Evolutionary conservation across 768 basidiomycete species (phyloP), one percentile per base, ranked within the genome.

Genomic region (Scleroderma bovista): DNA sequence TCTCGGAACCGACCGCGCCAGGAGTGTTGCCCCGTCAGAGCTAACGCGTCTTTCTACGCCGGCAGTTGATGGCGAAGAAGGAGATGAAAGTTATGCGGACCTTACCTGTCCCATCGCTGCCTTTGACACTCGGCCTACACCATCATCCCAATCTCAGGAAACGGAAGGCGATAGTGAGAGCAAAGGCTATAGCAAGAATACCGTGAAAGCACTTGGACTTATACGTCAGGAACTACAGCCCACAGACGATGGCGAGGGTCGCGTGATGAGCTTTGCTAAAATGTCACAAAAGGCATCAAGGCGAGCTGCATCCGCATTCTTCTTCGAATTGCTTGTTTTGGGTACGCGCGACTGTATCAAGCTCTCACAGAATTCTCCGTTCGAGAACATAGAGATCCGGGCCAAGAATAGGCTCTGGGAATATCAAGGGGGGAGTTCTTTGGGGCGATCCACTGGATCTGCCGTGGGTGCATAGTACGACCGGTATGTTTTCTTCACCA

Each of bases 271-370:
- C 60, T 97, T 97, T 73, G 77, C 79, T 36, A 72, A 79, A 60
- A 77, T 92, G 72, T 76, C 90, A 13, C 77, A 87, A 56, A 90
- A 90, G 75, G 91, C 93, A 12, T 88, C 91, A 10, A 85, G 90
- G 42, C 83, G 92, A 37, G 96, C 93, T 12, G 93, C 95, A 1
- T 83, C 95, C 1, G 84, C 92, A 2, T 97, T 99, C 75, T 99
- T 99, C 77, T 99, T 99, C 64, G 96, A 99, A 67, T 70, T 97
- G 31, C 83, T 99, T 24, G 92, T 98, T 2, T 80, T 99, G 1
- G 86, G 92, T 10, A 97, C 95, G 4, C 84, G 90, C 31, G 94
- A 97, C 65, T 93, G 88, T 62, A 73, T 99, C 57, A 82, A 87
- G 58, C 68, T 99, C 39, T 70, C 80, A 7, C 96, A 99, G 65